Percentiles rank a stretch among this genome's conserved stretches.
Evolutionary conservation across 1,284 basidiomycete species (phyloP).

Genomic region (Heterobasidion annosum): DNA sequence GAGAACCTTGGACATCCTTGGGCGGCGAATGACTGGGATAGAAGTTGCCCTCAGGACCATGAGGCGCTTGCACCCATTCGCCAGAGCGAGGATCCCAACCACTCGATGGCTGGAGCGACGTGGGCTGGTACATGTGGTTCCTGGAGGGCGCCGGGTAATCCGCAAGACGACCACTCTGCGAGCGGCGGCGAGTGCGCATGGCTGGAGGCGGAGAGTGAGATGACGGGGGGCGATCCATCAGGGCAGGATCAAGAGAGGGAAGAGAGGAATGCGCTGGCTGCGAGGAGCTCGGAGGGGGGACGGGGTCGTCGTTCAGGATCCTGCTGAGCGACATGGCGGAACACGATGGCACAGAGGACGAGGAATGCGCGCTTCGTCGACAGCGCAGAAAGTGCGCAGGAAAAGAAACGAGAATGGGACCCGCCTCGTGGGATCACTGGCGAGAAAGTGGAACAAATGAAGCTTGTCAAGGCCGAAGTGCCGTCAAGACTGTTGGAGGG

Average conservation of each 20-base stretch:
- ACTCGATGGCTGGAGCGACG: conserved; percentile 1
- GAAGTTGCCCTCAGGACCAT: conserved; percentile 27
- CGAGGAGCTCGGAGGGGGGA: conserved; percentile 2
- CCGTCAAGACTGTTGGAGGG: neutral
- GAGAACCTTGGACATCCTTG: conserved; percentile 10
- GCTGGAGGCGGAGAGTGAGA: conserved; percentile 7
- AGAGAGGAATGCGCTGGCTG: conserved; percentile 1
- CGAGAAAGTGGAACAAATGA: neutral
- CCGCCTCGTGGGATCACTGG: neutral
- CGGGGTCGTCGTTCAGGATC: conserved; percentile 21
- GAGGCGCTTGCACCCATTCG: conserved; percentile 28
- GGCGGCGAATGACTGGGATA: conserved; percentile 23
- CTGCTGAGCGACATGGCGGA: conserved; percentile 20
- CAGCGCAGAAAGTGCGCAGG: neutral
- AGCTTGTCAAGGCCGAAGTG: neutral
- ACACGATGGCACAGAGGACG: neutral
- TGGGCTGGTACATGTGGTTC: conserved; percentile 2
- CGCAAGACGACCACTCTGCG: neutral
- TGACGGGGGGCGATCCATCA: conserved; percentile 5
- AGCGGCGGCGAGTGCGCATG: conserved; percentile 7
- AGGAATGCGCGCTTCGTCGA: neutral
- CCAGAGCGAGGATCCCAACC: conserved; percentile 15
- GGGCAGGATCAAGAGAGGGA: neutral
- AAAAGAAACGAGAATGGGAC: neutral
- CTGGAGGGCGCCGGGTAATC: conserved; percentile 1